Base-by-base conservation (phyloP, 495 filamentous ascomycete genomes). In the Tetracladium marchalianum region DNA sequence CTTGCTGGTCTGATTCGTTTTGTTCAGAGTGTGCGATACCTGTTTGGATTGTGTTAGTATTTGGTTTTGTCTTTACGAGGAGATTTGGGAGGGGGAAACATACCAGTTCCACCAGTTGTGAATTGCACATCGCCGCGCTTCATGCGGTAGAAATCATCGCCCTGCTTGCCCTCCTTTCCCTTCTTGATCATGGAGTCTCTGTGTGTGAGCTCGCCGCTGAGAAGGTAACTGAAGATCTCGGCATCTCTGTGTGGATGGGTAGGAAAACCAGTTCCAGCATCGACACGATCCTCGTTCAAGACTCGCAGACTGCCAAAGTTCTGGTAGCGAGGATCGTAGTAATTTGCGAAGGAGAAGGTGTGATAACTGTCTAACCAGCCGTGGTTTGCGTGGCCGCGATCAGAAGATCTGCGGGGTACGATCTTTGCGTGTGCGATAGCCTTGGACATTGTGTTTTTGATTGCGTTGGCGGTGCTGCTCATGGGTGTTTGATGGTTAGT, bases 291-390 rank as follows among this genome's bases (percentile, higher is more conserved):
- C 62, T 93, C 87, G 63, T 90, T 90, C 49, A 90, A 74, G 11
- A 89, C 85, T 43, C 86, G 80, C 35, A 90, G 66, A 19, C 75
- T 69, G 12, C 86, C 85, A 57, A 81, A 90, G 46, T 71, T 66
- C 34, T 69, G 62, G 64, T 76, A 81, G 1, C 57, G 50, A 31
- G 80, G 80, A 62, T 85, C 75, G 65, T 77, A 76, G 72, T 87
- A 89, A 49, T 65, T 62, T 47, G 84, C 83, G 60, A 90, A 89
- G 62, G 71, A 76, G 72, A 93, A 90, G 46, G 81, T 85, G 68
- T 90, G 85, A 67, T 81, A 88, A 17, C 76, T 80, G 62, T 89
- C 81, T n/a, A 89, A 77, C 85, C 85, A 90, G 59, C 81, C 84
- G 61, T 87, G 81, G 58, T 88, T 75, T 47, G 75, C 71, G 60